phyloP scores from a whole-genome alignment of 2,329 filamentous ascomycete species.

The Epichloe typhina region DNA sequence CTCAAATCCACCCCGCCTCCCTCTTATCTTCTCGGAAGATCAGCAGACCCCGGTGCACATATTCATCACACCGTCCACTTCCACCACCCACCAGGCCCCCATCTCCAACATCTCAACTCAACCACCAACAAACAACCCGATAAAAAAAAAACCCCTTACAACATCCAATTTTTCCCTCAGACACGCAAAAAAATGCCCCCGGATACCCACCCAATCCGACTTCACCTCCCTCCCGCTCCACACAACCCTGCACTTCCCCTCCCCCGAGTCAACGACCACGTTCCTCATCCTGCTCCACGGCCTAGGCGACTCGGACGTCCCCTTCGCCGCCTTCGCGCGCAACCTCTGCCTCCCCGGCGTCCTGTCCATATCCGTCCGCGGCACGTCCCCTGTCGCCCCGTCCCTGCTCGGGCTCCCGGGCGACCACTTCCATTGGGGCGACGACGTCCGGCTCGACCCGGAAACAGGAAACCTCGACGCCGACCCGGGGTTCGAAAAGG shows the following conservation, averaged over 20 bases:
- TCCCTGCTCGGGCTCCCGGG: conserved; percentile 33
- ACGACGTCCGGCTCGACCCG: conserved; percentile 44
- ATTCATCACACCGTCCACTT: too few relatives aligned
- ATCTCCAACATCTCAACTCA: too few relatives aligned
- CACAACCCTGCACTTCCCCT: conserved; percentile 34
- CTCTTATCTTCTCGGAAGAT: too few relatives aligned
- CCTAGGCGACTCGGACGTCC: conserved; percentile 58
- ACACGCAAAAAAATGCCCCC: conserved; percentile 14
- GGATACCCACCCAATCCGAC: conserved; percentile 37
- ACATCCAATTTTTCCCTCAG: too few relatives aligned
- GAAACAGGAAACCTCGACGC: conserved; percentile 40
- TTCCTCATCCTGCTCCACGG: conserved; percentile 75
- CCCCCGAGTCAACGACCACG: conserved; percentile 53
- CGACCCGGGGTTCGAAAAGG: conserved; percentile 47
- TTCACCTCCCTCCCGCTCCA: conserved; percentile 33
- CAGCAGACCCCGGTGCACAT: too few relatives aligned
- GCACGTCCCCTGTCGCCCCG: conserved; percentile 52
- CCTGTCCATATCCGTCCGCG: conserved; percentile 60
- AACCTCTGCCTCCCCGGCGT: conserved; percentile 66
- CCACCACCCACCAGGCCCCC: too few relatives aligned
- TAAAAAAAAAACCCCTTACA: too few relatives aligned
- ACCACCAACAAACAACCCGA: too few relatives aligned
- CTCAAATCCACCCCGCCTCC: too few relatives aligned
- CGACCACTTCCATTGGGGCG: conserved; percentile 50
- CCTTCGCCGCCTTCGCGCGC: conserved; percentile 57